These are phyloP conservation scores for Aspergillus pseudonomiae DNA, from an alignment of 2,329 filamentous ascomycete species.

Conservation along the genomic window DNA sequence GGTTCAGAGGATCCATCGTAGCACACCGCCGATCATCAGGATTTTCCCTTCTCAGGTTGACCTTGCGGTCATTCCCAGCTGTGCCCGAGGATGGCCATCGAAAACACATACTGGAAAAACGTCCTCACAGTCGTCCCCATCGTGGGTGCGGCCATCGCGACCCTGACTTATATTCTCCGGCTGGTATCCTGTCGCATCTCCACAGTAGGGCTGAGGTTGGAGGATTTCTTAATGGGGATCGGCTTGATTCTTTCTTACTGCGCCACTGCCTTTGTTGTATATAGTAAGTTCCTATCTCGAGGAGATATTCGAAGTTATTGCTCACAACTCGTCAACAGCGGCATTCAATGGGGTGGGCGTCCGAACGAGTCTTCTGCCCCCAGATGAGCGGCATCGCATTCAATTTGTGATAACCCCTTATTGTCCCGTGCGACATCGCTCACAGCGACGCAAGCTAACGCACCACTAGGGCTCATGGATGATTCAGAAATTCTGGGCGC, in stretches of 20 bases:
- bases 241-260: conserved; percentile 17
- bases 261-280: conserved; percentile 13
- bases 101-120: conserved; percentile 19
- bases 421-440: too few relatives aligned
- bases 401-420: conserved; percentile 8
- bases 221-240: conserved; percentile 17
- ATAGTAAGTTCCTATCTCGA: conserved; percentile 4
- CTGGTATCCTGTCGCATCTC: conserved; percentile 11
- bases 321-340: neutral
- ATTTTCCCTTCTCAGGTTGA: neutral
- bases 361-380: conserved; percentile 1
- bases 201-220: conserved; percentile 5
- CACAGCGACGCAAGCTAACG: too few relatives aligned
- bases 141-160: conserved; percentile 13
- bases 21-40: neutral
- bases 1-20: neutral
- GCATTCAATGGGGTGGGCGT: conserved; percentile 19
- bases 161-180: conserved; percentile 11
- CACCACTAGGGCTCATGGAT: conserved; percentile 15
- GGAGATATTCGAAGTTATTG: neutral
- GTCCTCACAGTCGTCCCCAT: conserved; percentile 16
- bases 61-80: neutral
- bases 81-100: conserved; percentile 9
- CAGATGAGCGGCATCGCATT: conserved; percentile 11
- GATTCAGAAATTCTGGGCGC: conserved; percentile 20